Evolutionary conservation across 345 rosid species (phyloP), one percentile per base, ranked within the genome.

Genomic region (Rhodomyrtus tomentosa): DNA sequence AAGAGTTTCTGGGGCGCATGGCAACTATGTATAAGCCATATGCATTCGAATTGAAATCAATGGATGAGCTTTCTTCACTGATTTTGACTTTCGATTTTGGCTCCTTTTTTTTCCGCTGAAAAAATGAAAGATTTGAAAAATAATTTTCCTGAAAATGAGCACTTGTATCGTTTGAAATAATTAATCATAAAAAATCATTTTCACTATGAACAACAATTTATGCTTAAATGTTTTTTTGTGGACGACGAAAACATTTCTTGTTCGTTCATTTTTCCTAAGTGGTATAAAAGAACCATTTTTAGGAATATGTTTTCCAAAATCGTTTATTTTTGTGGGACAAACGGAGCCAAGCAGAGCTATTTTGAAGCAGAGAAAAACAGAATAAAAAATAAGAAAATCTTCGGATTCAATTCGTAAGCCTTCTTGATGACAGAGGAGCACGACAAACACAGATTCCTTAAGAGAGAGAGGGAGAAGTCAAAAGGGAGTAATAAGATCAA

Each of bases 131-230:
- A 7, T 18, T 20, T 7, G 3, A 20, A 20, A 20, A 18, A 52
- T 5, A 52, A 18, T 20, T 52, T 5, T 52, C 22, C 1, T 54
- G 12, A 54, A 22, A 54, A 54, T 8, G 11, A 54, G 1, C 5
- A 11, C n/a, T 54, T 62, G 8, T 16, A 6, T 52, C 24, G 55
- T 53, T 53, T 18, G 20, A 20, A 18, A 20, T 53, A 20, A 52
- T 52, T 2, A 2, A 0, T 1, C 8, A 2, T 1, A 5, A 1
- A 18, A 52, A 52, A 52, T 6, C 2, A 2, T 16, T 52, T 52
- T 18, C 22, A 52, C 21, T 52, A 6, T 6, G 8, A 18, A 54
- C 0, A 54, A 21, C 4, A 54, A 54, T 21, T 54, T 21, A 54
- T 21, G 24, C 21, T 54, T 21, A 21, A 5, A 7, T 1, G 21